Conservation (phyloP, 306 rosid genomes). For the Quercus engelmannii region DNA sequence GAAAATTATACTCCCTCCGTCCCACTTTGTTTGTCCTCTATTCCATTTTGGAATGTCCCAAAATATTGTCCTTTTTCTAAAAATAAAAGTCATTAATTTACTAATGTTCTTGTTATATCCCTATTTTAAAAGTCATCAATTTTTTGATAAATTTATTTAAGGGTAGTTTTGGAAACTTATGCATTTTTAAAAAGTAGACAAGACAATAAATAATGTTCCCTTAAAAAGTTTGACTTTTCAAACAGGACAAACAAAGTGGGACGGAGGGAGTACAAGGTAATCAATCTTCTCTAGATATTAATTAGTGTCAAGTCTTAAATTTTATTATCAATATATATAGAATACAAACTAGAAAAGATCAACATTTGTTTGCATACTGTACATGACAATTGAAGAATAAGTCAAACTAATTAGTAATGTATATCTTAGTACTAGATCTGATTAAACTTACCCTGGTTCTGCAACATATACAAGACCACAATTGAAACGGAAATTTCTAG, state of each 20-base stretch:
- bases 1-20: not conserved
- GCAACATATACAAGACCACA: constrained; percentile 96
- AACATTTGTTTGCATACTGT: constrained; percentile 2
- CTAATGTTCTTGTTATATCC: too few species aligned
- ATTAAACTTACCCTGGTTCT: constrained; percentile 83
- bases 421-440: constrained; percentile 8
- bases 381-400: not conserved
- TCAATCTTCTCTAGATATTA: not conserved
- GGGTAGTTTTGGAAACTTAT: too few species aligned
- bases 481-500: constrained; percentile 89
- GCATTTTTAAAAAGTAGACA: too few species aligned
- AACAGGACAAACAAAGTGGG: too few species aligned
- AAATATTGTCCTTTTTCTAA: too few species aligned
- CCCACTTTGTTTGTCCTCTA: too few species aligned
- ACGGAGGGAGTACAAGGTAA: not conserved
- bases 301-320: not conserved
- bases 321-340: constrained; percentile 2
- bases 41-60: too few species aligned
- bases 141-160: too few species aligned
- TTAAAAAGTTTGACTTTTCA: too few species aligned
- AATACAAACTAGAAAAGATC: constrained; percentile 2
- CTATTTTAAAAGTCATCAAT: too few species aligned
- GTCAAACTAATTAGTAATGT: not conserved
- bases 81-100: too few species aligned
- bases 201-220: too few species aligned